These are phyloP conservation scores for Rhizopus arrhizus DNA, from an alignment of 371 early-diverging fungal species.

Conservation along the genomic window DNA sequence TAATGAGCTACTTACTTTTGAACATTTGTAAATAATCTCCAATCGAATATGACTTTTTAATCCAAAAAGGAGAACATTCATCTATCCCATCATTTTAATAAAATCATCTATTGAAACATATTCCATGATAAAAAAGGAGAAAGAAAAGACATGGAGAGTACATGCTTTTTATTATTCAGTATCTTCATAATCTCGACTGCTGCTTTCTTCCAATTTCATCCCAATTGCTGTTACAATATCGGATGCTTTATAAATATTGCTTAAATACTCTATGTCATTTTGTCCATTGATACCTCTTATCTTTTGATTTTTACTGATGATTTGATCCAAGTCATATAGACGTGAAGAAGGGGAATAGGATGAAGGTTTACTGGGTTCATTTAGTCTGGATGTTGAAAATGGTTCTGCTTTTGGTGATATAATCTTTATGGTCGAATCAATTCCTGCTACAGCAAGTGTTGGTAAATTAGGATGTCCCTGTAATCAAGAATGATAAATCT, in stretches of 20 bases:
- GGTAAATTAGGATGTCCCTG: constrained; percentile 54
- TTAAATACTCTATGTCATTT: constrained; percentile 1
- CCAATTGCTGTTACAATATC: background rate
- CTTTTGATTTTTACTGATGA: constrained; percentile 31
- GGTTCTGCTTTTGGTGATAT: constrained; percentile 58
- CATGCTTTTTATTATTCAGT: background rate
- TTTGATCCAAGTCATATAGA: constrained; percentile 36
- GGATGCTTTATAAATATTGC: background rate
- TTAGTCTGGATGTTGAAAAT: constrained; percentile 29
- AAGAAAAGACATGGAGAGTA: background rate
- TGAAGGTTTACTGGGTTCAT: constrained; percentile 24
- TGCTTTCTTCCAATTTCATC: background rate
- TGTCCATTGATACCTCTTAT: constrained; percentile 16
- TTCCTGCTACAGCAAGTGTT: constrained; percentile 64
- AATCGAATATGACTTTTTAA: too few species aligned
- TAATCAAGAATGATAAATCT: background rate
- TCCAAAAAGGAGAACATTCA: too few species aligned
- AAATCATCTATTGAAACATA: too few species aligned
- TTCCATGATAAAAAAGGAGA: background rate
- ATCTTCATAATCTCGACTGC: background rate
- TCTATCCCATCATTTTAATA: too few species aligned
- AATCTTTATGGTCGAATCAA: constrained; percentile 75
- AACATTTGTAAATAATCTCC: too few species aligned
- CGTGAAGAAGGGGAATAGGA: constrained; percentile 42
- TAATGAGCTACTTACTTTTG: too few species aligned